Base-by-base conservation (phyloP, 2,329 filamentous ascomycete genomes). In the Claviceps sp. region DNA sequence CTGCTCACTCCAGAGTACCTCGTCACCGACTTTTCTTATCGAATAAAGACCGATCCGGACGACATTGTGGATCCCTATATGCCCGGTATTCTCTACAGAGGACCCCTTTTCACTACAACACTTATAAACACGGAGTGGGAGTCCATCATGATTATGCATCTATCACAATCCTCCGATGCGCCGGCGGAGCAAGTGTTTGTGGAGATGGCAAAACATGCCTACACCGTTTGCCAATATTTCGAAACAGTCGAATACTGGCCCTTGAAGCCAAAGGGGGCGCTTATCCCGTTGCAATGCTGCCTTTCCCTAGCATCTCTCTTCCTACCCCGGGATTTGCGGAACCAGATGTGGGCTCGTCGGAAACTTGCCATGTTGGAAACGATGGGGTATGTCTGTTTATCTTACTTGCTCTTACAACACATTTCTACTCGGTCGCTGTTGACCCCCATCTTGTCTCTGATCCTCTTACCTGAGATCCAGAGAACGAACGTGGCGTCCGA, bases 341-440 rank as follows among this genome's bases (percentile, higher is more conserved):
- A 94, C 62, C 78, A 80, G 9, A 81, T 82, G 73, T 97, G 90
- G 90, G 76, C 84, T 56, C 81, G 89, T 55, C 77, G 78, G 59
- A 91, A 87, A 65, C 82, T 95, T 65, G 89, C 88, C 18, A 70
- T 79, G 50, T 74, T 95, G 46, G 91, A 97, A 67, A 76, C 77
- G 54, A 72, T 82, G 63, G 90, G 90, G 89, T 94, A 72, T 71
- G 83, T 48, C 37, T 14, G n/a, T 5, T n/a, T 6, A 3, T 22
- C 20, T n/a, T 46, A 1, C 13, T 20, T 50, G 38, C 53, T 57
- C 37, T 16, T 18, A 6, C 2, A 49, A 14, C 9, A 34, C 9
- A 34, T 34, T 34, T 34, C 9, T 34, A 34, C 30, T 34, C 26
- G 1, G 30, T 11, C 9, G 30, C 30, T 34, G 30, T 34, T 9